phyloP scores from a whole-genome alignment of 1,284 basidiomycete species.

The Ganoderma resinaceum region DNA sequence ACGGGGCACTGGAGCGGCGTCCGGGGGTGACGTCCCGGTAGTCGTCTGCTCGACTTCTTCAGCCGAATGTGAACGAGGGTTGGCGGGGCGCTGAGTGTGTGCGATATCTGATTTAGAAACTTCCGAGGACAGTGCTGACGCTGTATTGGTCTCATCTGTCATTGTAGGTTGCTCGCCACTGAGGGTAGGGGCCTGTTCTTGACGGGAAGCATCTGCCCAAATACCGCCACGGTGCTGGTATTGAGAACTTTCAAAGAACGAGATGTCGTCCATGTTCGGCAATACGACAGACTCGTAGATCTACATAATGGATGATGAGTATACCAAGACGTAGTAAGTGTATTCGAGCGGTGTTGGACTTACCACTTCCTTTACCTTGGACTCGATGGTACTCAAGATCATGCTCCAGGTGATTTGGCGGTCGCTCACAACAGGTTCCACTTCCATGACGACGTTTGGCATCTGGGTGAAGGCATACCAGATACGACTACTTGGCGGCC shows the following conservation, averaged over 20 bases:
- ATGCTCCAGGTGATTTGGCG: conserved; percentile 93
- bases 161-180: conserved; percentile 22
- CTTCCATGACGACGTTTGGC: conserved; percentile 88
- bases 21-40: conserved; percentile 17
- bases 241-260: conserved; percentile 87
- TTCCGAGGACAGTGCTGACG: conserved; percentile 33
- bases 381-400: conserved; percentile 91
- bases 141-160: conserved; percentile 30
- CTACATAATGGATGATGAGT: conserved; percentile 48
- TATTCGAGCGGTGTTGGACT: conserved; percentile 44
- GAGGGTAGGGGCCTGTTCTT: conserved; percentile 42
- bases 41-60: conserved; percentile 33
- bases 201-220: conserved; percentile 80
- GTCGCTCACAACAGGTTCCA: conserved; percentile 94
- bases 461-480: conserved; percentile 98
- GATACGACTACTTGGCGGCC: conserved; percentile 94
- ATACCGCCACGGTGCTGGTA: conserved; percentile 86
- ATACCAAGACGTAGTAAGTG: not conserved
- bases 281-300: conserved; percentile 93
- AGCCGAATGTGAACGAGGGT: conserved; percentile 42
- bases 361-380: conserved; percentile 88
- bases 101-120: conserved; percentile 26
- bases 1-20: conserved; percentile 24
- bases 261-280: conserved; percentile 97
- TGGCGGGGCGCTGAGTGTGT: conserved; percentile 33